These are phyloP conservation scores for Dioscorea zingiberensis DNA, from an alignment of 106 monocot genomes.

Conservation along the genomic window DNA sequence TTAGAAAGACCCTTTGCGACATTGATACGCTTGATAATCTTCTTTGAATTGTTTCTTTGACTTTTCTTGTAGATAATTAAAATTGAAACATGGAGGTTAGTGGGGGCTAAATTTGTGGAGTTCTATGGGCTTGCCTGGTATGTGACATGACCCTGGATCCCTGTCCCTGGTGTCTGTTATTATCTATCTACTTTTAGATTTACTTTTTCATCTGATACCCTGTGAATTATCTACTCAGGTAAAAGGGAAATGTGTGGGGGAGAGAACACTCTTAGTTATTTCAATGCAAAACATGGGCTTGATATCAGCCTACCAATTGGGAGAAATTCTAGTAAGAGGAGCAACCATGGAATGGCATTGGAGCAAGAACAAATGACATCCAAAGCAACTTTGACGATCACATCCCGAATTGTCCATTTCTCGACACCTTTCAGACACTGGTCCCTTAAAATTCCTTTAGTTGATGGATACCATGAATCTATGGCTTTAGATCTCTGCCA, in stretches of 20 bases:
- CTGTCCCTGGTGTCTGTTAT: no score
- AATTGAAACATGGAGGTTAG: conserved; percentile 41
- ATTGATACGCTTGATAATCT: no score
- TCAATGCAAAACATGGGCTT: conserved; percentile 11
- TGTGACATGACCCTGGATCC: background rate
- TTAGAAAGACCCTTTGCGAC: no score
- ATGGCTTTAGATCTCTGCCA: conserved; percentile 13
- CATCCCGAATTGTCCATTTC: conserved; percentile 10
- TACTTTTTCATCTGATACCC: background rate
- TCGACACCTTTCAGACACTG: conserved; percentile 38
- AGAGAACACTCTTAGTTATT: conserved; percentile 11
- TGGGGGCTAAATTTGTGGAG: conserved; percentile 32
- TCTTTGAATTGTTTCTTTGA: no score
- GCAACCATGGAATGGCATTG: conserved; percentile 60
- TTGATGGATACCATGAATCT: conserved; percentile 70
- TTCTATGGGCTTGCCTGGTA: conserved; percentile 47
- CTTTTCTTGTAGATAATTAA: no score
- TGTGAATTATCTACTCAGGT: conserved; percentile 12
- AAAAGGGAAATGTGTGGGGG: conserved; percentile 29
- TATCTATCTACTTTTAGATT: no score
- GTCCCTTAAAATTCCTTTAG: conserved; percentile 73
- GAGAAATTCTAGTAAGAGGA: conserved; percentile 13
- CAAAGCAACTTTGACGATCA: conserved; percentile 15
- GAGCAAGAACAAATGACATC: conserved; percentile 13
- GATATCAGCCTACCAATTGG: conserved; percentile 6